phyloP scores from a whole-genome alignment of 305 asterid genomes.

The Fraxinus latifolia region DNA sequence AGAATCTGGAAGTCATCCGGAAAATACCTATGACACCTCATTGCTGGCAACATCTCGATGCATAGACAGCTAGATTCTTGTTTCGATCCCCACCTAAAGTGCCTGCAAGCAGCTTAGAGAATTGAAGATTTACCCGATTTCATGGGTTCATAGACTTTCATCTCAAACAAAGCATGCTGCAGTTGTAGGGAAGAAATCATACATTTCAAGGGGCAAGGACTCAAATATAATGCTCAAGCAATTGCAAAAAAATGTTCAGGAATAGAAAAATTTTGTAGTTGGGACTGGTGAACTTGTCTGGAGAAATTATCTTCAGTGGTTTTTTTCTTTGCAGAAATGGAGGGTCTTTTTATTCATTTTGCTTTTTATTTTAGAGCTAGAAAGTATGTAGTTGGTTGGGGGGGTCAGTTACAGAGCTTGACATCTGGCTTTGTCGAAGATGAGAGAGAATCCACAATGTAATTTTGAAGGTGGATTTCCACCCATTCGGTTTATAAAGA shows the following conservation, averaged over 20 bases:
- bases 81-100: constrained; percentile 4
- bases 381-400: constrained; percentile 34
- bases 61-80: constrained; percentile 8
- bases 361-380: constrained; percentile 17
- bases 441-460: constrained; percentile 33
- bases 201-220: constrained; percentile 22
- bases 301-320: constrained; percentile 31
- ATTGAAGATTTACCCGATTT: not conserved
- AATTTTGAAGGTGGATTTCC: constrained; percentile 53
- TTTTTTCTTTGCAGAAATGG: constrained; percentile 37
- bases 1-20: constrained; percentile 98
- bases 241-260: constrained; percentile 26
- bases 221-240: constrained; percentile 31
- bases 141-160: constrained; percentile 6
- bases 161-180: constrained; percentile 1
- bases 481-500: constrained; percentile 38
- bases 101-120: constrained; percentile 11
- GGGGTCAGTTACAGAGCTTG: constrained; percentile 36
- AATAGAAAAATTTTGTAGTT: constrained; percentile 74
- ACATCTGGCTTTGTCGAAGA: constrained; percentile 37
- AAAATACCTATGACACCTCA: constrained; percentile 58
- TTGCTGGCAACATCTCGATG: not conserved
- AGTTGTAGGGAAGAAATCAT: constrained; percentile 19
- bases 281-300: constrained; percentile 51
- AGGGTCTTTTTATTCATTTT: constrained; percentile 43